Conservation (phyloP, 148 eudicot genomes). For the Rhododendron henanense region DNA sequence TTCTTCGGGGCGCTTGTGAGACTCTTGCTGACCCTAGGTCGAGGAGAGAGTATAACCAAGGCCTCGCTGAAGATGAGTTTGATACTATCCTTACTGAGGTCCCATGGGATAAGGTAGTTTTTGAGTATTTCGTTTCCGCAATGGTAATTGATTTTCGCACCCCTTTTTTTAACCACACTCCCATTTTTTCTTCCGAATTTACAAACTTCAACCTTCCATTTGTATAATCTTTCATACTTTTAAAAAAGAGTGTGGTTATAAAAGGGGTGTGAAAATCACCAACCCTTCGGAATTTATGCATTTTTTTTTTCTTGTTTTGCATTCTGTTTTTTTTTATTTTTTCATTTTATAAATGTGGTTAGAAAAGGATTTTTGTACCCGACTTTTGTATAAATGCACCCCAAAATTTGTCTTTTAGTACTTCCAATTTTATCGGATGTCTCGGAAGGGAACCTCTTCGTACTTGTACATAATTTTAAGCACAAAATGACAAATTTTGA, state of each 20-base stretch:
- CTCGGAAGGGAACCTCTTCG: not conserved
- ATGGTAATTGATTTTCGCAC: too few species aligned
- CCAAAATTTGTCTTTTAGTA: not conserved
- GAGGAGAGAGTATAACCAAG: conserved; percentile 78
- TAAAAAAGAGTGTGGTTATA: too few species aligned
- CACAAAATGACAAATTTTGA: not conserved
- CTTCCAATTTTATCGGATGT: not conserved
- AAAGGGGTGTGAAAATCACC: too few species aligned
- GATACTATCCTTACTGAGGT: conserved; percentile 75
- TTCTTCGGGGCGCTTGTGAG: conserved; percentile 87
- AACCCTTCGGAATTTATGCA: not conserved
- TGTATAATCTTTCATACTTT: too few species aligned
- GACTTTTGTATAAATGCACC: too few species aligned
- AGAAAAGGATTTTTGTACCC: not conserved
- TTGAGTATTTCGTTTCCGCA: not conserved
- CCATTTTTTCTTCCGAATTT: too few species aligned
- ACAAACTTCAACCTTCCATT: too few species aligned
- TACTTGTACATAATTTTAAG: not conserved
- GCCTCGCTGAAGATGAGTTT: conserved; percentile 67
- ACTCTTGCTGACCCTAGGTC: conserved; percentile 61
- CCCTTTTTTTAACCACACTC: too few species aligned
- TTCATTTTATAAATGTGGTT: not conserved
- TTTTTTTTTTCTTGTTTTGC: not conserved
- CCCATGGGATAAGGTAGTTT: conserved; percentile 77
- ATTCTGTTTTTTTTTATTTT: not conserved